Base-by-base conservation (phyloP, 1,284 basidiomycete species). In the Cryptococcus floricola region DNA sequence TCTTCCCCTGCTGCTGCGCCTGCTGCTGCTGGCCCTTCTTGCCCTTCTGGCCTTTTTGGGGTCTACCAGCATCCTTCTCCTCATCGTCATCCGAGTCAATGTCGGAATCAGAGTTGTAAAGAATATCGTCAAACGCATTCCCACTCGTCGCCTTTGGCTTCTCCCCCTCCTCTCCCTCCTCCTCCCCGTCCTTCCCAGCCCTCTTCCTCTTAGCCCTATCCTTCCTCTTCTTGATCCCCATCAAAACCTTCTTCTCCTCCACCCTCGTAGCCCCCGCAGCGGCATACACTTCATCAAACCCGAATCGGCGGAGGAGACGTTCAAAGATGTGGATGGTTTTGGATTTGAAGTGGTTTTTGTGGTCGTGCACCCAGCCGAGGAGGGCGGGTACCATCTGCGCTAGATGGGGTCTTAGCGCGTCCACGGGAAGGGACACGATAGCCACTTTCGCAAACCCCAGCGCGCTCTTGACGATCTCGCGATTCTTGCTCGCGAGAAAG, bases 271-370 rank as follows among this genome's bases (percentile, higher is more conserved):
- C 88, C 60, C 83, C 88, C 4, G 81, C 78, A 48, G 73, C 63
- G 48, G 69, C 63, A 60, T 80, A 80, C 6, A 99, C 85, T 19
- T 87, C 86, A 50, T 94, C 86, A 81, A 85, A 96, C 0, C 87
- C 88, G 70, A 97, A 96, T 60, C 93, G 84, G 59, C 95, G 82
- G 61, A 98, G 83, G 83, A 98, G 86, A 47, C 96, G 85, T 80
- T 98, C 96, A 66, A 98, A 92, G 58, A 98, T 93, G 77, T 98
- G 94, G 46, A 92, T 85, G 13, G 97, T 91, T 79, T 97, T 98
- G 54, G 84, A 82, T 77, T 98, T 98, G 84, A 99, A 98, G 75
- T 98, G 95, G 72, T 98, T 97, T 76, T 95, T 95, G 80, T 98
- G 94, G 73, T 97, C 93, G 69, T 95, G 90, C 6, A 91, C 91